Conservation (phyloP, 2,329 filamentous ascomycete species). For the Penicillium capsulatum region DNA sequence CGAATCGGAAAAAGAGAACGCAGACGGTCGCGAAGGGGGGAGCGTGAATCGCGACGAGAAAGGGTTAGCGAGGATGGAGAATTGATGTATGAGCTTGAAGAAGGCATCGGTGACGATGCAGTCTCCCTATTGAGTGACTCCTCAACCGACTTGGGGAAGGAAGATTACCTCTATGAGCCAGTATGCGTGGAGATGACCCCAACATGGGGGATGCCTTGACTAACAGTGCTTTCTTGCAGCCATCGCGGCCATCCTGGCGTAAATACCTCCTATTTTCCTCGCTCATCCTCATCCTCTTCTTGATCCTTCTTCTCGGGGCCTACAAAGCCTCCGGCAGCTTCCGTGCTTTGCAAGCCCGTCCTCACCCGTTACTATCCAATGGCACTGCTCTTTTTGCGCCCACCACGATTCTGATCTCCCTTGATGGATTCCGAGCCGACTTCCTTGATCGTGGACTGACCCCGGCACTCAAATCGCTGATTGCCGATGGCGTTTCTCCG, state of each 20-base stretch:
- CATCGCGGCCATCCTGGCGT: conserved; percentile 25
- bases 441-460: conserved; percentile 81
- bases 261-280: conserved; percentile 41
- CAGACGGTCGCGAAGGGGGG: conserved; percentile 47
- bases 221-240: conserved; percentile 18
- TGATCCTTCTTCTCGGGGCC: conserved; percentile 53
- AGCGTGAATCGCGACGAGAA: conserved; percentile 49
- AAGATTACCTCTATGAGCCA: conserved; percentile 29
- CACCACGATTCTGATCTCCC: conserved; percentile 87
- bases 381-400: conserved; percentile 85
- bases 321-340: conserved; percentile 51
- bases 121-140: conserved; percentile 58
- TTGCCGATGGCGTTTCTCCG: conserved; percentile 80
- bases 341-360: conserved; percentile 24
- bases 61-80: conserved; percentile 62
- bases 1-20: conserved; percentile 52
- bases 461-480: conserved; percentile 72
- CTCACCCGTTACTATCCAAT: conserved; percentile 55
- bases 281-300: conserved; percentile 51
- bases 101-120: conserved; percentile 62
- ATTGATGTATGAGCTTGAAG: conserved; percentile 88
- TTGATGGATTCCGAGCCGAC: conserved; percentile 94
- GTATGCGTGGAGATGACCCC: conserved; percentile 18
- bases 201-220: conserved; percentile 5
- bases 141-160: conserved; percentile 51